Conservation (phyloP, 129 eudicot genomes). For the Saposhnikovia divaricata region DNA sequence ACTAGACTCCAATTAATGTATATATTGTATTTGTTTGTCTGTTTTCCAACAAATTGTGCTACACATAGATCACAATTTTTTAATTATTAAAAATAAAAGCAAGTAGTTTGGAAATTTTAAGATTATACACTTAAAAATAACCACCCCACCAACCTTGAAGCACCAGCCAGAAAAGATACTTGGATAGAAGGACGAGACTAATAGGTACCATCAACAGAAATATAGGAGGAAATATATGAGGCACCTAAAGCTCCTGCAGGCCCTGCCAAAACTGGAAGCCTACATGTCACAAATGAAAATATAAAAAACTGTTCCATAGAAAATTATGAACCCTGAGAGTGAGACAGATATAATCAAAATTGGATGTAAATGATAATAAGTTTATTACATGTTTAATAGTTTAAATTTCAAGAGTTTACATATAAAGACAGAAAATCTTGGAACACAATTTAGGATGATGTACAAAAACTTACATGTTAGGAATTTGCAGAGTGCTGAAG, state of each 20-base stretch:
- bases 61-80: background rate
- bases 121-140: too few species aligned
- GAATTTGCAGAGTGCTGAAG: slow-evolving; percentile 26
- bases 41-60: background rate
- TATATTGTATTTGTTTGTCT: background rate
- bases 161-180: slow-evolving; percentile 37
- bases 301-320: background rate
- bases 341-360: background rate
- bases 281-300: slow-evolving; percentile 15
- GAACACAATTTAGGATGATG: background rate
- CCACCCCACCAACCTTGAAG: too few species aligned
- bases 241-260: slow-evolving; percentile 92
- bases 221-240: slow-evolving; percentile 58
- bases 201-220: slow-evolving; percentile 80
- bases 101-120: too few species aligned
- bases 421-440: background rate
- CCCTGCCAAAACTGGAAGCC: slow-evolving; percentile 94
- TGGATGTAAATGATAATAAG: background rate
- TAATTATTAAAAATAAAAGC: too few species aligned
- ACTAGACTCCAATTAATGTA: background rate
- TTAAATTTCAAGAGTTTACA: too few species aligned
- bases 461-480: background rate
- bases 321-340: background rate
- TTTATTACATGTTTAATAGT: too few species aligned
- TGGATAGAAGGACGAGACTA: slow-evolving; percentile 68